Conservation (phyloP, 148 eudicot genomes). For the Fagopyrum homotropicum region DNA sequence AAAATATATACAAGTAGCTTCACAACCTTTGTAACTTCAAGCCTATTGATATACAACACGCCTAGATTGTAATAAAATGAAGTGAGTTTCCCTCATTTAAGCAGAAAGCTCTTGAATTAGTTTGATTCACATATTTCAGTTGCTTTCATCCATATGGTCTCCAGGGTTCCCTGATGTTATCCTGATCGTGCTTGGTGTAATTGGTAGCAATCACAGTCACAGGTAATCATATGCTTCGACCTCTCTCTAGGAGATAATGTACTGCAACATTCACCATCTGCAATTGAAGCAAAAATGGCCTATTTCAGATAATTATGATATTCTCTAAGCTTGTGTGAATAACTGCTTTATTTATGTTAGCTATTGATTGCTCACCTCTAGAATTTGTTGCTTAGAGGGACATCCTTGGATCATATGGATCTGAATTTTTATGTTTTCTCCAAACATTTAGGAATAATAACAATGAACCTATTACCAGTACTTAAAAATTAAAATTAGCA, state of each 20-base stretch:
- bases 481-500: too few relatives aligned
- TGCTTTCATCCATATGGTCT: constrained; percentile 66
- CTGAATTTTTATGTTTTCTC: too few relatives aligned
- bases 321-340: neutral
- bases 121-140: constrained; percentile 52
- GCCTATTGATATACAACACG: too few relatives aligned
- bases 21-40: too few relatives aligned
- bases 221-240: constrained; percentile 50
- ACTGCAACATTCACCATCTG: constrained; percentile 80
- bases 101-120: constrained; percentile 55
- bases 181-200: constrained; percentile 33
- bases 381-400: constrained; percentile 44
- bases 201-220: constrained; percentile 33
- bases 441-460: too few relatives aligned
- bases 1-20: too few relatives aligned
- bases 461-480: too few relatives aligned
- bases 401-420: constrained; percentile 46
- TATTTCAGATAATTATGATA: neutral
- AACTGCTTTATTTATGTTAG: neutral
- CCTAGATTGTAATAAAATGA: constrained; percentile 30
- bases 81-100: constrained; percentile 66
- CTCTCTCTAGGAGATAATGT: constrained; percentile 66
- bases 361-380: constrained; percentile 39
- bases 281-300: constrained; percentile 13
- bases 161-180: constrained; percentile 44